A percentile compares a stretch with the other conserved stretches of the same genome.
phyloP scores from a whole-genome alignment of 192 early-diverging fungal species.

The Backusella circina region DNA sequence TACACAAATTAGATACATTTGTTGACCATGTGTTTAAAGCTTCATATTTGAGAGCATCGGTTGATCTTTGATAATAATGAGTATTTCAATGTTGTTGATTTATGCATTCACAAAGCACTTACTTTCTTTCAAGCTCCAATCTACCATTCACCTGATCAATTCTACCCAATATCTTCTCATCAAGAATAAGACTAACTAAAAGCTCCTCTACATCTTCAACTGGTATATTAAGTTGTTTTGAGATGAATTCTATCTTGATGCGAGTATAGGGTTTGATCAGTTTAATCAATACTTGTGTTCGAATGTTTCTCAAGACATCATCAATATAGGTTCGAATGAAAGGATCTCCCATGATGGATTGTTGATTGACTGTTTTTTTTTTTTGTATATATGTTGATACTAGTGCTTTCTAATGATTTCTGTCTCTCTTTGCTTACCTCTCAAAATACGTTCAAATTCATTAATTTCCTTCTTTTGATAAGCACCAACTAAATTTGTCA shows the following conservation, averaged over 20 bases:
- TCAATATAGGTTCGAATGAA: slow-evolving; percentile 91
- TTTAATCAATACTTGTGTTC: slow-evolving; percentile 83
- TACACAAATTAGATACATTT: slow-evolving; percentile 59
- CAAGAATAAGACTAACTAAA: slow-evolving; percentile 83
- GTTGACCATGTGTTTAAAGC: slow-evolving; percentile 72
- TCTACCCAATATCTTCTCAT: slow-evolving; percentile 76
- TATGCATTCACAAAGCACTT: slow-evolving; percentile 26
- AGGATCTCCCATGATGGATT: slow-evolving; percentile 81
- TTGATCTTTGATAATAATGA: slow-evolving; percentile 42
- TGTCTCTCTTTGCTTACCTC: slow-evolving; percentile 26
- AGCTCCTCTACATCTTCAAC: slow-evolving; percentile 79
- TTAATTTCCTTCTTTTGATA: slow-evolving; percentile 87
- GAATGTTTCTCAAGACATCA: slow-evolving; percentile 90
- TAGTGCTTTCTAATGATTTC: neutral
- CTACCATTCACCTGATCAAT: slow-evolving; percentile 91
- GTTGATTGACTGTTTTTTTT: slow-evolving; percentile 48
- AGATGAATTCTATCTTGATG: slow-evolving; percentile 79
- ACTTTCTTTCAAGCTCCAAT: slow-evolving; percentile 70
- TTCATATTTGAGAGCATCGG: slow-evolving; percentile 59
- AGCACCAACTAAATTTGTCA: slow-evolving; percentile 87
- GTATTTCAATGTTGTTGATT: neutral
- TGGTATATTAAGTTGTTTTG: slow-evolving; percentile 79
- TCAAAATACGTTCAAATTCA: slow-evolving; percentile 86
- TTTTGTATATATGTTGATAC: neutral
- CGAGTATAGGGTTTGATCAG: slow-evolving; percentile 91